Conservation (phyloP, 257 asterid species). For the Galeopsis tetrahit region DNA sequence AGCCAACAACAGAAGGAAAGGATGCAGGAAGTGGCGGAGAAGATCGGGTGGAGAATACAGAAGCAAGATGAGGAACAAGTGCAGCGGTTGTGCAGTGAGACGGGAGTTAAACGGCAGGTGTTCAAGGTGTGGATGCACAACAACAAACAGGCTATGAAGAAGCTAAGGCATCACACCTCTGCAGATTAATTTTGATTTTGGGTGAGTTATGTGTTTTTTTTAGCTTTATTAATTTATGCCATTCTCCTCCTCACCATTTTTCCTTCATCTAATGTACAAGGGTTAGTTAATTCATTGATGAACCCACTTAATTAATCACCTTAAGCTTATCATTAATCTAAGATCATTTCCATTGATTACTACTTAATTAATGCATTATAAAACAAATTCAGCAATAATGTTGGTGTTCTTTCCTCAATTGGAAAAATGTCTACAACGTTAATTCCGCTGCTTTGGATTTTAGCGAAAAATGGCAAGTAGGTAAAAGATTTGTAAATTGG, state of each 20-base stretch:
- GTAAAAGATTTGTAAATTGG: too few relatives aligned
- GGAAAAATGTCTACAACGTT: neutral
- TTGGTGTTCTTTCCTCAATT: neutral
- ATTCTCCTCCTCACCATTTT: neutral
- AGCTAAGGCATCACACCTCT: constrained; percentile 37
- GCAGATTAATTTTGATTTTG: neutral
- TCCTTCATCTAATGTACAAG: constrained; percentile 7
- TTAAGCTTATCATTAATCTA: neutral
- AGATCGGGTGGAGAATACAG: constrained; percentile 74
- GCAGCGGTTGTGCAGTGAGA: constrained; percentile 57
- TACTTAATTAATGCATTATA: neutral
- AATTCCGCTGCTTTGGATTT: neutral
- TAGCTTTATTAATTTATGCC: too few relatives aligned
- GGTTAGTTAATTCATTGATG: neutral
- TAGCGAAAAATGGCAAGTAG: neutral
- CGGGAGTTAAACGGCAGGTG: constrained; percentile 68
- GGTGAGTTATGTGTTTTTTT: neutral
- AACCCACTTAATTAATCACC: neutral
- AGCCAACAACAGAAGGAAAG: constrained; percentile 61
- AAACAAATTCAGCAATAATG: too few relatives aligned
- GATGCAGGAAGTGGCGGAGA: constrained; percentile 75
- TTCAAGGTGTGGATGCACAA: constrained; percentile 93
- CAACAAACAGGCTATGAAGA: constrained; percentile 76
- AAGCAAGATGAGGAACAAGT: constrained; percentile 69
- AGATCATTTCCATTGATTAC: neutral